These are phyloP conservation scores for Coemansia sp. DNA, from an alignment of 192 early-diverging fungal genomes.

Conservation along the genomic window DNA sequence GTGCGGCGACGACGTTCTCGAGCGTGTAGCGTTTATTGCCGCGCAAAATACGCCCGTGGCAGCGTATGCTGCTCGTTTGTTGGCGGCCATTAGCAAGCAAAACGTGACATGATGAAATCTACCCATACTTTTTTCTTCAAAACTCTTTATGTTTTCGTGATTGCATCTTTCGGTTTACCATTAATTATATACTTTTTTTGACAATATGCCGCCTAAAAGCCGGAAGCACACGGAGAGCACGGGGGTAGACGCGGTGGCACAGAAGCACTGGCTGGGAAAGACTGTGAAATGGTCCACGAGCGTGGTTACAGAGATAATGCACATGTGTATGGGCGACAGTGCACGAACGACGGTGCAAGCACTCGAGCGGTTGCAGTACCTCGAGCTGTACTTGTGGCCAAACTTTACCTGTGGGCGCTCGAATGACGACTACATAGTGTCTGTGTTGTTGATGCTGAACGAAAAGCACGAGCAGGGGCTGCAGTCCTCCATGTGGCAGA, in stretches of 20 bases:
- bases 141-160: neutral
- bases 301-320: constrained; percentile 5
- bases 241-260: neutral
- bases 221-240: neutral
- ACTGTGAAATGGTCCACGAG: constrained; percentile 12
- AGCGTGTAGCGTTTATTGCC: constrained; percentile 41
- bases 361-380: constrained; percentile 36
- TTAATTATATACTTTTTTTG: neutral
- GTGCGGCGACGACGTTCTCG: constrained; percentile 38
- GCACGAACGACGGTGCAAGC: constrained; percentile 8
- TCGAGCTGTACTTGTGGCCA: constrained; percentile 74
- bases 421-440: constrained; percentile 60
- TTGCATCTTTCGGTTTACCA: neutral
- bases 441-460: constrained; percentile 83
- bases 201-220: neutral
- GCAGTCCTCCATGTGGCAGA: constrained; percentile 12
- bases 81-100: constrained; percentile 26
- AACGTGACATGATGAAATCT: neutral
- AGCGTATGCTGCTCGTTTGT: constrained; percentile 23
- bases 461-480: constrained; percentile 84
- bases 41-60: constrained; percentile 14
- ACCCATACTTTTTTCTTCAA: too few species aligned
- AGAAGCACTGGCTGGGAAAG: constrained; percentile 7
- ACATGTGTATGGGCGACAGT: constrained; percentile 8
- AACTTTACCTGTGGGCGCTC: constrained; percentile 32